Conservation (phyloP, 768 basidiomycete species). For the Trametes coccinea region DNA sequence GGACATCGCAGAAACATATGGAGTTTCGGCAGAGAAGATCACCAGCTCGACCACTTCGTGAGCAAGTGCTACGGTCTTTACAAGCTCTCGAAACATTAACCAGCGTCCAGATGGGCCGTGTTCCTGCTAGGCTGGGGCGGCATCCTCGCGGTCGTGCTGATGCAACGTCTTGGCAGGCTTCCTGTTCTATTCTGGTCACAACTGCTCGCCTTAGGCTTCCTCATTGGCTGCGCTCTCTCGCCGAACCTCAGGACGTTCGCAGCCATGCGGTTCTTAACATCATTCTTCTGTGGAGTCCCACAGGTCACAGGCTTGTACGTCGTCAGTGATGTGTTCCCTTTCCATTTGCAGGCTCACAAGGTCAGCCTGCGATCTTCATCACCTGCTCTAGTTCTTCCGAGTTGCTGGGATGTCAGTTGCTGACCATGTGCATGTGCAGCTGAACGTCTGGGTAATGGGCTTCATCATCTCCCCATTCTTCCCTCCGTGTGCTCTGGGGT, state of each 20-base stretch:
- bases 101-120: slow-evolving; percentile 54
- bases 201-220: slow-evolving; percentile 57
- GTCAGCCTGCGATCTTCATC: neutral
- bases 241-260: slow-evolving; percentile 56
- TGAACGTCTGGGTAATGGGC: slow-evolving; percentile 72
- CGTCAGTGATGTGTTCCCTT: slow-evolving; percentile 19
- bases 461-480: slow-evolving; percentile 64
- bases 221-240: slow-evolving; percentile 56
- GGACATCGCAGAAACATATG: slow-evolving; percentile 61
- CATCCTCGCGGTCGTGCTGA: slow-evolving; percentile 56
- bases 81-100: neutral
- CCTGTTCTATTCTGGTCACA: slow-evolving; percentile 71
- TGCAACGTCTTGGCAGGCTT: slow-evolving; percentile 64
- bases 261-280: slow-evolving; percentile 58
- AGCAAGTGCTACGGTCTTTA: neutral
- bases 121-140: slow-evolving; percentile 67
- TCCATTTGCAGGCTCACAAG: slow-evolving; percentile 21
- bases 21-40: slow-evolving; percentile 54
- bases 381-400: neutral
- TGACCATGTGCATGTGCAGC: slow-evolving; percentile 34
- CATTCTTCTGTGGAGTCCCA: slow-evolving; percentile 44
- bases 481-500: slow-evolving; percentile 66
- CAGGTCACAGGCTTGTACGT: slow-evolving; percentile 9
- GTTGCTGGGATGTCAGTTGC: neutral
- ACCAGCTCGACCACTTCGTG: slow-evolving; percentile 59